Conservation (phyloP, 768 basidiomycete species). For the Kwoniella mangroviensis region DNA sequence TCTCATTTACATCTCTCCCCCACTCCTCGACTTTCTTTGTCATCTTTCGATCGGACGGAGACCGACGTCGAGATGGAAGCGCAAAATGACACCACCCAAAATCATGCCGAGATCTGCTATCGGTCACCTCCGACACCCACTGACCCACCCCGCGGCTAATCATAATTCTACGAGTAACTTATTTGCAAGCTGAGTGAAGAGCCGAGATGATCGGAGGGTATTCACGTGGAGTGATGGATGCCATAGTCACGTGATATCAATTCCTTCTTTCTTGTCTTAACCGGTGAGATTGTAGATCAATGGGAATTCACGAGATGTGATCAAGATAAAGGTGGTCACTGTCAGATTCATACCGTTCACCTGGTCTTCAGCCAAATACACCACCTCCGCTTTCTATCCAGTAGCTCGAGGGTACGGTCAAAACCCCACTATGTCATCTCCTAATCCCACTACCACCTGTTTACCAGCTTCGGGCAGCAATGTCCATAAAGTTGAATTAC, state of each 20-base stretch:
- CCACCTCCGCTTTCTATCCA: too few relatives aligned
- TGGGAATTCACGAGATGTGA: not conserved
- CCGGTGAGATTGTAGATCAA: not conserved
- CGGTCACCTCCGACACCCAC: conserved; percentile 6
- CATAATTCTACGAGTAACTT: not conserved
- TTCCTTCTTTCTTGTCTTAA: not conserved
- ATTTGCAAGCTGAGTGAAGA: not conserved
- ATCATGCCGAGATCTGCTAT: conserved; percentile 1
- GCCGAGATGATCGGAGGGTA: not conserved
- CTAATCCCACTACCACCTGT: conserved; percentile 34
- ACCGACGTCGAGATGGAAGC: not conserved
- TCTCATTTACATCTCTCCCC: not conserved
- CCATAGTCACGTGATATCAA: not conserved
- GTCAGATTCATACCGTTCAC: too few relatives aligned
- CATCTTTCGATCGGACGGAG: not conserved
- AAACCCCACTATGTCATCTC: conserved; percentile 28
- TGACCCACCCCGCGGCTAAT: not conserved
- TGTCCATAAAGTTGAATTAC: conserved; percentile 60
- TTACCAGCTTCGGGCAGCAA: conserved; percentile 49
- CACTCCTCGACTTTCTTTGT: not conserved
- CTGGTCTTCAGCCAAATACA: too few relatives aligned
- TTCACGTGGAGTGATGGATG: not conserved
- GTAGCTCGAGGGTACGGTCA: too few relatives aligned
- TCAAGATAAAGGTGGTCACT: not conserved
- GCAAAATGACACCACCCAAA: not conserved